These are phyloP conservation scores for Blastocystis sp. DNA, from an alignment of 352 stramenopile species.

Conservation along the genomic window DNA sequence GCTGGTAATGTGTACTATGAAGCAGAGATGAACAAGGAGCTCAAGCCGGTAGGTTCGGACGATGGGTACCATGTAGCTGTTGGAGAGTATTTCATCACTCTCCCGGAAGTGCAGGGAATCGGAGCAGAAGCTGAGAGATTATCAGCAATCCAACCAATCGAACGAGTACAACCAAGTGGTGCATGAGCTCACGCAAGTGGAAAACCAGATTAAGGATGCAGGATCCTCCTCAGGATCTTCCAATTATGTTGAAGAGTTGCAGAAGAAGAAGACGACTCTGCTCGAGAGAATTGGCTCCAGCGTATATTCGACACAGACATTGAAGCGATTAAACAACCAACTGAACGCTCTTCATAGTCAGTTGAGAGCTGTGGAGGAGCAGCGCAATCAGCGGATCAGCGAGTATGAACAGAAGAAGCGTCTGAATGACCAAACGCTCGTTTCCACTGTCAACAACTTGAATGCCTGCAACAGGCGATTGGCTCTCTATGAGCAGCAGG, in stretches of 20 bases:
- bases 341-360: background rate
- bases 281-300: background rate
- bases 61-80: background rate
- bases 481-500: background rate
- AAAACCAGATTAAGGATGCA: background rate
- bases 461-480: background rate
- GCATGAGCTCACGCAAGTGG: background rate
- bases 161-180: background rate
- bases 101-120: background rate
- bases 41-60: background rate
- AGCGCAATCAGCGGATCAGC: background rate
- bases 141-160: background rate
- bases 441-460: background rate
- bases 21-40: background rate
- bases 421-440: background rate
- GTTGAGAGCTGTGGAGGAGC: background rate
- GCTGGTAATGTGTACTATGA: background rate
- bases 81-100: background rate
- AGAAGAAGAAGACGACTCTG: background rate
- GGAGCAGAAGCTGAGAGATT: background rate
- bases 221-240: background rate
- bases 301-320: background rate
- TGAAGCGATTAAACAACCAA: no score
- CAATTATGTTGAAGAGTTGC: background rate
- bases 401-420: background rate